Percentiles rank a stretch among this genome's conserved stretches.
Evolutionary conservation across 2,329 filamentous ascomycete species (phyloP).

Genomic region (Aspergillus fructus): DNA sequence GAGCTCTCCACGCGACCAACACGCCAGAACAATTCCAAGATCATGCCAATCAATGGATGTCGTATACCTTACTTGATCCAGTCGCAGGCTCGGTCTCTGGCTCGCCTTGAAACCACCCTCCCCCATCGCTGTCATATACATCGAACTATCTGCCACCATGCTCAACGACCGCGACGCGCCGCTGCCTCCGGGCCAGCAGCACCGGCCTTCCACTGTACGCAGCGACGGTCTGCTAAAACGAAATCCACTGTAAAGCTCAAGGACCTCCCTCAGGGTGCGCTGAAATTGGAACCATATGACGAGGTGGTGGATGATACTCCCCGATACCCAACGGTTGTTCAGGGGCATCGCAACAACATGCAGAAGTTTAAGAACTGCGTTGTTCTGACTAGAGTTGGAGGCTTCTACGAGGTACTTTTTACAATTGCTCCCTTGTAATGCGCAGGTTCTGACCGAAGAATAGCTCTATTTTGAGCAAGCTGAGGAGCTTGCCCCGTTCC

Average conservation of each 20-base stretch:
- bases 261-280: slow-evolving; percentile 57
- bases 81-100: slow-evolving; percentile 1
- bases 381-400: slow-evolving; percentile 84
- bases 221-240: slow-evolving; percentile 36
- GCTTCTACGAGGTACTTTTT: slow-evolving; percentile 78
- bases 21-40: slow-evolving; percentile 6
- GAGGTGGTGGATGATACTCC: slow-evolving; percentile 49
- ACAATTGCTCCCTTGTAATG: neutral
- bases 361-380: slow-evolving; percentile 87
- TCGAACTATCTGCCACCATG: slow-evolving; percentile 33
- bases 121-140: slow-evolving; percentile 23
- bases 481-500: slow-evolving; percentile 77
- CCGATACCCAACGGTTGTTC: slow-evolving; percentile 81
- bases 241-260: slow-evolving; percentile 41
- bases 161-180: slow-evolving; percentile 22
- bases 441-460: slow-evolving; percentile 5
- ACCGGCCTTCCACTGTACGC: slow-evolving; percentile 14
- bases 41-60: slow-evolving; percentile 27
- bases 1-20: neutral
- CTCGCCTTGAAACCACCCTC: neutral
- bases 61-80: slow-evolving; percentile 13
- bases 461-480: slow-evolving; percentile 92
- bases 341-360: slow-evolving; percentile 88
- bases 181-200: slow-evolving; percentile 13
- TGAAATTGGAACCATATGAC: slow-evolving; percentile 46